phyloP scores from a whole-genome alignment of 1,284 basidiomycete species.

The Boletus subluridellus region DNA sequence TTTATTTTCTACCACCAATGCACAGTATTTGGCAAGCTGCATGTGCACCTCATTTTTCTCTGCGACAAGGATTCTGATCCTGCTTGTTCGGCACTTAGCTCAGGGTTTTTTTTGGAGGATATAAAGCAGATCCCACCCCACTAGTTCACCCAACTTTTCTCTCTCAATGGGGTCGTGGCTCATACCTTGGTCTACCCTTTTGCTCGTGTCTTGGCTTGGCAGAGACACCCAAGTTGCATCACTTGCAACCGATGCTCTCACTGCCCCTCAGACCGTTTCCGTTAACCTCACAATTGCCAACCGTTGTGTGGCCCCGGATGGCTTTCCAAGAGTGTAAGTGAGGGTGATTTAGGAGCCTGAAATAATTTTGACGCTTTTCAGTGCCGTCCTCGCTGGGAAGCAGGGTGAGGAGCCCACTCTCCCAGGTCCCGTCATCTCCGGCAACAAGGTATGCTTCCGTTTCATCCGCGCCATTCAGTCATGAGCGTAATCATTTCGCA shows the following conservation, averaged over 20 bases:
- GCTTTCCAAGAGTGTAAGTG: slow-evolving; percentile 15
- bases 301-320: slow-evolving; percentile 9
- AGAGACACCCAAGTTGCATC: background rate
- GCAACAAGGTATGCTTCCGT: slow-evolving; percentile 8
- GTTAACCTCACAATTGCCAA: slow-evolving; percentile 7
- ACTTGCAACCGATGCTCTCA: slow-evolving; percentile 1
- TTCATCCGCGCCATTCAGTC: background rate
- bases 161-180: background rate
- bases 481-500: background rate
- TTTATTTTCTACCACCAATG: background rate
- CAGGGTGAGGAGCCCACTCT: background rate
- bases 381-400: slow-evolving; percentile 6
- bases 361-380: background rate
- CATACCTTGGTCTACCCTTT: background rate
- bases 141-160: background rate
- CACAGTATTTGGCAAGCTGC: background rate
- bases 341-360: background rate
- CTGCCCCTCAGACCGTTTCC: background rate
- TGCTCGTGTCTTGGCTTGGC: background rate
- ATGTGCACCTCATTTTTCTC: background rate
- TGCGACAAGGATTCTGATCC: background rate
- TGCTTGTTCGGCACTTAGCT: background rate
- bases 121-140: background rate
- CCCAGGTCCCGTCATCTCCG: slow-evolving; percentile 16
- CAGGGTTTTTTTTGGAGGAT: background rate